These are phyloP conservation scores for Grigorovia jiainica DNA, from an alignment of 805 yeast species.

Conservation along the genomic window DNA sequence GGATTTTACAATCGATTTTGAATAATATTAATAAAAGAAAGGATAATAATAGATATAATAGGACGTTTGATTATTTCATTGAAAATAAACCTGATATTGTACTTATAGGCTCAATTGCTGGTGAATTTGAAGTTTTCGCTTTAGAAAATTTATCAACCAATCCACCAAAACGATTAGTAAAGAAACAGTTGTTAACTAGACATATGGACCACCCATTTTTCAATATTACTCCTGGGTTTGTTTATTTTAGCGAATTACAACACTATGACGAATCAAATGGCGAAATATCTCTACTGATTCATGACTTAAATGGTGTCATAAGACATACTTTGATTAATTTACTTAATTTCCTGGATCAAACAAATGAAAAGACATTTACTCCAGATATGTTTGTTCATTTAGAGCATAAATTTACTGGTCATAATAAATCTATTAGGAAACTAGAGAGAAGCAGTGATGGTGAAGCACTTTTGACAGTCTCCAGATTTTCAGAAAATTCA, in stretches of 20 bases:
- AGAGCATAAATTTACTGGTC: constrained; percentile 69
- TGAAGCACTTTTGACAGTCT: constrained; percentile 44
- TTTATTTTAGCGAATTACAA: constrained; percentile 31
- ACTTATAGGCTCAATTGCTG: constrained; percentile 29
- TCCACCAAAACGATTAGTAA: constrained; percentile 46
- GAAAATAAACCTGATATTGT: constrained; percentile 34
- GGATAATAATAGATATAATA: background rate
- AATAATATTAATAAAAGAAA: constrained; percentile 4
- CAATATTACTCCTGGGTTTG: constrained; percentile 25
- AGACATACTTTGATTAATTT: constrained; percentile 27
- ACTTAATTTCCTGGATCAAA: constrained; percentile 13
- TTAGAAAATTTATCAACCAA: constrained; percentile 41
- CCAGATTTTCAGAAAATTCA: constrained; percentile 46
- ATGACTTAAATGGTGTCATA: constrained; percentile 35
- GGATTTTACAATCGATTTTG: constrained; percentile 26
- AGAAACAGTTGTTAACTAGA: constrained; percentile 30
- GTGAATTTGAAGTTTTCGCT: constrained; percentile 36
- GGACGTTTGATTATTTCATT: constrained; percentile 16
- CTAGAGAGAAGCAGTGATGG: constrained; percentile 63
- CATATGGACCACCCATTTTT: constrained; percentile 19
- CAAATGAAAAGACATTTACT: constrained; percentile 3
- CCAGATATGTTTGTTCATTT: constrained; percentile 21
- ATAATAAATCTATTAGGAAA: constrained; percentile 65
- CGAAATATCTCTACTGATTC: constrained; percentile 35
- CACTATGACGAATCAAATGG: constrained; percentile 15